Conservation (phyloP, 352 stramenopile species). For the Globisporangium middletonii region DNA sequence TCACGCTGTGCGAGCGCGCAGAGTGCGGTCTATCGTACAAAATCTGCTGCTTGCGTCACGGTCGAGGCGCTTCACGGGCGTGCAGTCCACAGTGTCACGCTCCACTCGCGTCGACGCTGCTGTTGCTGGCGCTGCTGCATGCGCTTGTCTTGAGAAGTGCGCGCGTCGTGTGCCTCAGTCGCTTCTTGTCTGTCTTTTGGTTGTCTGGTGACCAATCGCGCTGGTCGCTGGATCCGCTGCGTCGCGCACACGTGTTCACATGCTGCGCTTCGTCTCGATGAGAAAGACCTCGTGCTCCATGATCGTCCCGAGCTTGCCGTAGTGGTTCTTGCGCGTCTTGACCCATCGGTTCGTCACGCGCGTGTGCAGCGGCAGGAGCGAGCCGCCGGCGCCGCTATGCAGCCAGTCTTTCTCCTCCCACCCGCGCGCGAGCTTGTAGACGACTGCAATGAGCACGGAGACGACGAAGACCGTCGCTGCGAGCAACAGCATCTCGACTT, state of each 20-base stretch:
- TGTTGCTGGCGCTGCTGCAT: too few relatives aligned
- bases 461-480: constrained; percentile 65
- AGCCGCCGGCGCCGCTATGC: constrained; percentile 13
- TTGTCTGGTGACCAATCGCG: not conserved
- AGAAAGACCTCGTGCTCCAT: constrained; percentile 60
- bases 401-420: constrained; percentile 54
- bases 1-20: not conserved
- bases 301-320: constrained; percentile 64
- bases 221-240: not conserved
- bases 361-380: constrained; percentile 36
- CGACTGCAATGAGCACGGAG: constrained; percentile 61
- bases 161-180: not conserved
- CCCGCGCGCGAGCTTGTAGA: constrained; percentile 69
- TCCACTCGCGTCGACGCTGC: too few relatives aligned
- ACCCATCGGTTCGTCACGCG: constrained; percentile 61
- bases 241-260: constrained; percentile 17
- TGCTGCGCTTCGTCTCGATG: constrained; percentile 51
- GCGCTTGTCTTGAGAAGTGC: too few relatives aligned
- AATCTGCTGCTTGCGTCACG: not conserved
- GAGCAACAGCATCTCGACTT: constrained; percentile 64
- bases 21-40: not conserved
- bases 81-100: too few relatives aligned
- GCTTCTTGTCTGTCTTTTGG: not conserved
- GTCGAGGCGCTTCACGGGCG: too few relatives aligned
- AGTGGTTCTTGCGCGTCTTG: constrained; percentile 52